A percentile compares a stretch with the other conserved stretches of the same genome.
Evolutionary conservation across 805 yeast species (phyloP).

Genomic region (Barnettozyma pratensis): DNA sequence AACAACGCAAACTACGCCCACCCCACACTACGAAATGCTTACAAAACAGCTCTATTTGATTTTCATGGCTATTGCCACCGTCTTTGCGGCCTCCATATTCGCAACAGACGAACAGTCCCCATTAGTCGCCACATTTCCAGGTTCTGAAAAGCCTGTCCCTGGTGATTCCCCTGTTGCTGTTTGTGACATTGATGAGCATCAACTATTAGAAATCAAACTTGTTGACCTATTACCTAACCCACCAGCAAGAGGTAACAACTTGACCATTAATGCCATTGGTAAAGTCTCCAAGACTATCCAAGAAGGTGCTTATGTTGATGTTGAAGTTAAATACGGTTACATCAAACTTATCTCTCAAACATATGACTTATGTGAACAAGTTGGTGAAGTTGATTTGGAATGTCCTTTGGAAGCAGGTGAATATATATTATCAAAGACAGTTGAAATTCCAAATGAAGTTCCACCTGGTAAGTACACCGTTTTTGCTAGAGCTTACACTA

Average conservation of each 20-base stretch:
- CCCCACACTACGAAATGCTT: neutral
- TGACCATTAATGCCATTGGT: slow-evolving; percentile 78
- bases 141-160: slow-evolving; percentile 61
- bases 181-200: slow-evolving; percentile 65
- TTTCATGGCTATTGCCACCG: neutral
- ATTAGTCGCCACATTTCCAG: slow-evolving; percentile 26
- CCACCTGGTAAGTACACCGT: slow-evolving; percentile 94
- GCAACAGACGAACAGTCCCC: slow-evolving; percentile 16
- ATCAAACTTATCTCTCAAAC: slow-evolving; percentile 83
- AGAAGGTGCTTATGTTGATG: slow-evolving; percentile 93
- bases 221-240: slow-evolving; percentile 79
- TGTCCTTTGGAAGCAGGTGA: slow-evolving; percentile 79
- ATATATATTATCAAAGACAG: slow-evolving; percentile 60
- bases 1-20: neutral
- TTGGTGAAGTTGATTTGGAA: slow-evolving; percentile 73
- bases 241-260: slow-evolving; percentile 77
- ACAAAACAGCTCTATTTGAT: neutral
- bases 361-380: slow-evolving; percentile 88
- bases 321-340: slow-evolving; percentile 89
- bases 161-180: slow-evolving; percentile 83
- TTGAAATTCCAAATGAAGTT: slow-evolving; percentile 83
- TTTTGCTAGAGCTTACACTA: slow-evolving; percentile 84
- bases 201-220: slow-evolving; percentile 54
- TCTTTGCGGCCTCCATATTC: slow-evolving; percentile 15
- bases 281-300: slow-evolving; percentile 45